These are phyloP conservation scores for Oryza glaberrima DNA, from an alignment of 176 grass and related monocot species.

Conservation along the genomic window DNA sequence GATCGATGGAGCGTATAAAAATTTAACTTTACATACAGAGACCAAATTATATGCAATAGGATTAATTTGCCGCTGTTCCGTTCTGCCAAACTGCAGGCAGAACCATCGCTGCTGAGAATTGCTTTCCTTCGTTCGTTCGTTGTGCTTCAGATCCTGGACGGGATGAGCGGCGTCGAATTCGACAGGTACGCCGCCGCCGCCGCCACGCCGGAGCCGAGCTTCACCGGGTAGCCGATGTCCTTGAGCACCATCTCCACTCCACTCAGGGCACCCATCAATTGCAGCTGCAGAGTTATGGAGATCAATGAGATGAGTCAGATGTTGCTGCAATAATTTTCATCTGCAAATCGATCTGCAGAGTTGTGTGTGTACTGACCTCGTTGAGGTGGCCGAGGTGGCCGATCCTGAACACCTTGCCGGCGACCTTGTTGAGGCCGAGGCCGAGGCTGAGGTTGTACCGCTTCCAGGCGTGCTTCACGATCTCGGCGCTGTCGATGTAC, in stretches of 20 bases:
- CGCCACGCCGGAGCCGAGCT: constrained; percentile 91
- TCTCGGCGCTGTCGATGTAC: constrained; percentile 65
- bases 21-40: constrained; percentile 60
- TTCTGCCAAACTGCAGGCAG: constrained; percentile 36
- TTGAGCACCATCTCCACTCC: constrained; percentile 96
- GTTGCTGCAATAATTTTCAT: no score
- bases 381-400: constrained; percentile 96
- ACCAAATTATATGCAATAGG: constrained; percentile 33
- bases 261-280: constrained; percentile 80
- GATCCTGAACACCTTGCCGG: constrained; percentile 95
- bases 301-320: no score
- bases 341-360: no score
- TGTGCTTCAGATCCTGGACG: constrained; percentile 83
- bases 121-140: neutral
- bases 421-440: constrained; percentile 89
- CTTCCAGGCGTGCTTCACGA: constrained; percentile 82
- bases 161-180: constrained; percentile 75
- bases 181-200: constrained; percentile 84
- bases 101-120: neutral
- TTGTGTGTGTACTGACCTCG: constrained; percentile 50
- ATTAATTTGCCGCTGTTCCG: constrained; percentile 18
- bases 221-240: constrained; percentile 88
- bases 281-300: constrained; percentile 58
- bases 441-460: constrained; percentile 91
- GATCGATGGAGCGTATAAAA: constrained; percentile 29